A percentile compares a stretch with the other conserved stretches of the same genome.
phyloP scores from a whole-genome alignment of 2,329 filamentous ascomycete species.

The Epichloe gansuensis region DNA sequence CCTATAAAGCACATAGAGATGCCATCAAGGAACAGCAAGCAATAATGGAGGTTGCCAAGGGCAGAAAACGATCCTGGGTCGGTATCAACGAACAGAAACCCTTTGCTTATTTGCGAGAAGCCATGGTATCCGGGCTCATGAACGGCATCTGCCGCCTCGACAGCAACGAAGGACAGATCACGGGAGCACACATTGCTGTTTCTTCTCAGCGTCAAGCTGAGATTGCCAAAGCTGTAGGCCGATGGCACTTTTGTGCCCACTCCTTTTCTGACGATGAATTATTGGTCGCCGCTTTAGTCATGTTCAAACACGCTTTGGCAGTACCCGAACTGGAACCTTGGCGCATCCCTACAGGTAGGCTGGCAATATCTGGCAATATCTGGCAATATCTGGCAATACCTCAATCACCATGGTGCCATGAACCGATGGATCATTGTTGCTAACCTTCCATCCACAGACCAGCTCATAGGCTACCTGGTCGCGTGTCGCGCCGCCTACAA shows the following conservation, averaged over 20 bases:
- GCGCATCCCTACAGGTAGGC: slow-evolving; percentile 63
- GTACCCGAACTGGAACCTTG: slow-evolving; percentile 73
- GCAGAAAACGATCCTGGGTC: slow-evolving; percentile 83
- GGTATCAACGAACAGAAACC: slow-evolving; percentile 74
- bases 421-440: slow-evolving; percentile 13
- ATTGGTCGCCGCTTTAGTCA: slow-evolving; percentile 69
- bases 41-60: slow-evolving; percentile 57
- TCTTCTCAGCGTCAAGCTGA: slow-evolving; percentile 48
- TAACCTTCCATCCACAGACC: slow-evolving; percentile 42
- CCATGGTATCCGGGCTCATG: slow-evolving; percentile 88
- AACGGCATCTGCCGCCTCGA: slow-evolving; percentile 68
- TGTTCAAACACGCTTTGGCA: slow-evolving; percentile 77
- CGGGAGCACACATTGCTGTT: slow-evolving; percentile 55
- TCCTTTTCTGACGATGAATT: slow-evolving; percentile 84
- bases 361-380: neutral
- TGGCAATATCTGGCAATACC: neutral
- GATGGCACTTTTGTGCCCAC: slow-evolving; percentile 84
- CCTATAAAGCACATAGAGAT: slow-evolving; percentile 69
- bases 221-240: slow-evolving; percentile 57
- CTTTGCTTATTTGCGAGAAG: slow-evolving; percentile 79
- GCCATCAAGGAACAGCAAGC: slow-evolving; percentile 60
- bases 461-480: slow-evolving; percentile 73
- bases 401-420: neutral
- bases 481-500: slow-evolving; percentile 93
- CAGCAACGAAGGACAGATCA: slow-evolving; percentile 48